Base-by-base conservation (phyloP, 768 basidiomycete species). In the Boletus reticulatus region DNA sequence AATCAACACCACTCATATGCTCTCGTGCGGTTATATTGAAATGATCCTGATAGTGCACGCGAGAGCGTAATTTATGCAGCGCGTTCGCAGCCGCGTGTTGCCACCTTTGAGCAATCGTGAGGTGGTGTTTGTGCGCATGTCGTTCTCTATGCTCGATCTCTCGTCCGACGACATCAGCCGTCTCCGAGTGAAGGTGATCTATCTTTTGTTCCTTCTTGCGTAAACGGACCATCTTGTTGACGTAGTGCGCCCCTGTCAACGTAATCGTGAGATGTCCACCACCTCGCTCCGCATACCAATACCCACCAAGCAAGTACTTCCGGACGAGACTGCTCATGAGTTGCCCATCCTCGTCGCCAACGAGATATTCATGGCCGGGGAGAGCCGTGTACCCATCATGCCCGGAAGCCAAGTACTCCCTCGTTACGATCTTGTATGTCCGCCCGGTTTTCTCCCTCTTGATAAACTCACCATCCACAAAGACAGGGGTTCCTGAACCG, bases 331-430 rank as follows among this genome's bases (percentile, higher is more conserved):
- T 72, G 65, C 87, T 90, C 81, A 91, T 83, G 58, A 91, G 73
- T 59, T 85, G 80, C 10, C 93, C 94, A 50, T 80, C 80, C 70
- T 97, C 94, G 55, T 92, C 87, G 63, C 94, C 92, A 24, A 95
- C 78, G 39, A 95, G 79, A 62, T 84, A 84, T 55, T 77, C 77
- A 20, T 82, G 77, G 19, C 82, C 84, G 59, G 83, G 83, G 32
- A 96, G 75, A 2, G 85, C 78, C 0, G 73, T 71, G 70, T 84
- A 97, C 0, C 94, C 94, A 62, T 95, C 93, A 60, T 92, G 89
- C 0, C 90, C 91, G 59, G 83, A 74, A 3, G 87, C 84, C 87
- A 95, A 80, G 63, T 95, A 97, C 53, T 92, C 82, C 63, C 92
- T 76, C n/a, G 91, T 93, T 34, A 95, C 86, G 31, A 97, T 79